These are phyloP conservation scores for Lepraria neglecta DNA, from an alignment of 495 filamentous ascomycete genomes.

Conservation along the genomic window DNA sequence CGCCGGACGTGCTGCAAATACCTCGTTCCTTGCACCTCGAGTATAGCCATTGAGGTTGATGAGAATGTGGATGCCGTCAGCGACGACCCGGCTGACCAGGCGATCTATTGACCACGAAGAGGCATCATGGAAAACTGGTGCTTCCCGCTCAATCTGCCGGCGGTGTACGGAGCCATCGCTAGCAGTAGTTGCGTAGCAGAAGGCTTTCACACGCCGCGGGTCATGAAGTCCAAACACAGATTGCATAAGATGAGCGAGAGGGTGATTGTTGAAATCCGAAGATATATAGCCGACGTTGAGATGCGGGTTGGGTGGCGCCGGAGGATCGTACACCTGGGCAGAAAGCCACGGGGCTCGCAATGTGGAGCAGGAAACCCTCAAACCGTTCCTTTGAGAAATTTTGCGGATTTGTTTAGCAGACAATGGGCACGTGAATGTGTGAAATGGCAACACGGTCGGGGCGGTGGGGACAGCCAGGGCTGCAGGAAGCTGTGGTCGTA, in stretches of 20 bases:
- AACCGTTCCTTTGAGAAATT: constrained; percentile 91
- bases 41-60: constrained; percentile 98
- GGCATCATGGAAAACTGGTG: constrained; percentile 85
- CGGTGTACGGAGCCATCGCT: constrained; percentile 90
- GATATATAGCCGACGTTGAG: constrained; percentile 94
- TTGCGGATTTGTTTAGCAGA: constrained; percentile 89
- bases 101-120: constrained; percentile 80
- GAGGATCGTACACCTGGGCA: constrained; percentile 70
- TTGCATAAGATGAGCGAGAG: constrained; percentile 95
- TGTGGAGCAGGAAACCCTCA: constrained; percentile 86
- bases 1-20: constrained; percentile 90
- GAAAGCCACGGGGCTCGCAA: constrained; percentile 83
- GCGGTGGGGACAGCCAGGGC: constrained; percentile 76
- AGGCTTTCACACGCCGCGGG: constrained; percentile 64
- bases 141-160: constrained; percentile 88
- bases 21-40: constrained; percentile 90
- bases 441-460: constrained; percentile 95
- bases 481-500: constrained; percentile 67
- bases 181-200: constrained; percentile 93
- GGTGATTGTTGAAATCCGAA: constrained; percentile 99
- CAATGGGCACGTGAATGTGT: constrained; percentile 93
- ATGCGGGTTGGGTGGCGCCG: constrained; percentile 70
- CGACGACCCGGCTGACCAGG: constrained; percentile 80
- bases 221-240: constrained; percentile 95
- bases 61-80: constrained; percentile 93